These are phyloP conservation scores for Linaria vulgaris DNA, from an alignment of 257 asterid species.

Conservation along the genomic window DNA sequence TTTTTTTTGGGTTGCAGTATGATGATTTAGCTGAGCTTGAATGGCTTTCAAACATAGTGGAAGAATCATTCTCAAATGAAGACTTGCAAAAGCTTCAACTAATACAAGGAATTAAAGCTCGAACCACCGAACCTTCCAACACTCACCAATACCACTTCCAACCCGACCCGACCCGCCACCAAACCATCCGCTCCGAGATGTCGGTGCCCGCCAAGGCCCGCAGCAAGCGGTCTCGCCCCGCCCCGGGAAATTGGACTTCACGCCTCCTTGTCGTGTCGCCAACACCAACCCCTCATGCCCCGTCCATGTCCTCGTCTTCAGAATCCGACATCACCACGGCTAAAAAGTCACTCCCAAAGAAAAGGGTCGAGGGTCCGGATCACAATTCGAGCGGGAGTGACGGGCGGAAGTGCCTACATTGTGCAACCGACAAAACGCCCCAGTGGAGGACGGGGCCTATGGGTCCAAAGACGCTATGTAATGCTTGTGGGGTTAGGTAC, in stretches of 20 bases:
- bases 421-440: constrained; percentile 95
- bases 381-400: constrained; percentile 36
- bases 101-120: constrained; percentile 58
- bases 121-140: constrained; percentile 32
- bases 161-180: constrained; percentile 40
- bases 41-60: constrained; percentile 83
- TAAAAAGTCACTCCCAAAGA: constrained; percentile 35
- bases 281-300: constrained; percentile 11
- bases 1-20: constrained; percentile 31
- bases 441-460: constrained; percentile 95
- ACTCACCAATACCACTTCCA: constrained; percentile 48
- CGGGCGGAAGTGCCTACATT: constrained; percentile 81
- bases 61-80: constrained; percentile 78
- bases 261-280: constrained; percentile 62
- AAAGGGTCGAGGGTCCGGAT: constrained; percentile 41
- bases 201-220: constrained; percentile 90
- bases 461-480: constrained; percentile 95
- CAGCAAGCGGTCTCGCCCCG: constrained; percentile 89
- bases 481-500: constrained; percentile 90
- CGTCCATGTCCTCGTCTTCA: constrained; percentile 46
- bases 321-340: constrained; percentile 39
- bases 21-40: constrained; percentile 90
- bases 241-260: constrained; percentile 82
- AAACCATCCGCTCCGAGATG: constrained; percentile 42
- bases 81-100: constrained; percentile 67